phyloP scores from a whole-genome alignment of 2,329 filamentous ascomycete genomes.

The Herpotrichia juniperi region DNA sequence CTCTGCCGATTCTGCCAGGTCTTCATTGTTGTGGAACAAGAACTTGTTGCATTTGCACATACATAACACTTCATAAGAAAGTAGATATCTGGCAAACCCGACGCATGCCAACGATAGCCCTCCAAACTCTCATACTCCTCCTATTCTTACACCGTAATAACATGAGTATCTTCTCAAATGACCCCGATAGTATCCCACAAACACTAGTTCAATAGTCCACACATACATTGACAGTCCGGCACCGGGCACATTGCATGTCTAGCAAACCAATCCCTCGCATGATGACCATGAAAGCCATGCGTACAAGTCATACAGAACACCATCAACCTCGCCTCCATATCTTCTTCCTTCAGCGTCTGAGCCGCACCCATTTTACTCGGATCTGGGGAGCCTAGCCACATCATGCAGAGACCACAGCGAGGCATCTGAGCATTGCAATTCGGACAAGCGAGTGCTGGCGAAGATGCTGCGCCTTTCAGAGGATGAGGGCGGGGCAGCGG shows the following conservation, averaged over 20 bases:
- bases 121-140: too few relatives aligned
- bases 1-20: too few relatives aligned
- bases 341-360: slow-evolving; percentile 46
- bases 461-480: slow-evolving; percentile 35
- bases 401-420: slow-evolving; percentile 65
- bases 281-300: slow-evolving; percentile 68
- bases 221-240: slow-evolving; percentile 61
- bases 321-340: slow-evolving; percentile 61
- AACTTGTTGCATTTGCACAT: too few relatives aligned
- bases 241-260: slow-evolving; percentile 61
- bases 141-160: too few relatives aligned
- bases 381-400: slow-evolving; percentile 66
- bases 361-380: slow-evolving; percentile 51
- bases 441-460: slow-evolving; percentile 61
- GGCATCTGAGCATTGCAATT: slow-evolving; percentile 68
- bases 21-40: too few relatives aligned
- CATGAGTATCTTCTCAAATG: background rate
- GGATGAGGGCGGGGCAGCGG: slow-evolving; percentile 12
- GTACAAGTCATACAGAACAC: slow-evolving; percentile 68
- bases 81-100: too few relatives aligned
- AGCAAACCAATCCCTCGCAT: slow-evolving; percentile 67
- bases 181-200: background rate
- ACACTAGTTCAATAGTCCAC: slow-evolving; percentile 48
- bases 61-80: too few relatives aligned
- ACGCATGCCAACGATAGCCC: too few relatives aligned